Evolutionary conservation across 1,284 basidiomycete species (phyloP), one percentile per base, ranked within the genome.

Genomic region (Wolfiporia cocos): DNA sequence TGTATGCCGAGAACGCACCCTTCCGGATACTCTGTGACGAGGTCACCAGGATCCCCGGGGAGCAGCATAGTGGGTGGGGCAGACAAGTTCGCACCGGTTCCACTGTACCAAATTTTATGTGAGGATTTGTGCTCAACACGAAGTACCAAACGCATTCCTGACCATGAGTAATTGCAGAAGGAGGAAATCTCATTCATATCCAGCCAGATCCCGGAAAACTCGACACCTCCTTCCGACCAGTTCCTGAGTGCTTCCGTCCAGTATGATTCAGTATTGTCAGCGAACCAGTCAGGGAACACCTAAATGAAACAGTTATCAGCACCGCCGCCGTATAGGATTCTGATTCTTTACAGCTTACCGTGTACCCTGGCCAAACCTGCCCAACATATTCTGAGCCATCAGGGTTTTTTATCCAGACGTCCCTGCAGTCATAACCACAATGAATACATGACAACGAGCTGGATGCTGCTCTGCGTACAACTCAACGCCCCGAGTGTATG

Each of bases 161-260:
- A 78, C 80, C 81, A 84, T 23, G 78, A 79, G 20, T 73, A 68
- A 39, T 71, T 66, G 55, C 80, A 83, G 58, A 84, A 83, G 2
- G 78, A 81, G 26, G 72, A 73, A 7, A 71, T 67, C 49, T 85
- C 82, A 41, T 85, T 84, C 80, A 86, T 85, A 57, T 88, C 86
- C 0, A 86, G 67, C 86, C 86, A 88, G 38, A 86, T 74, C 3
- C 83, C 82, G 26, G 75, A 75, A 52, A 78, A 81, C 29, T 73
- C 67, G 15, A 86, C 69, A 1, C 78, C 79, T 3, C 65, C 53
- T n/a, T 64, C 49, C 9, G 67, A 72, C 78, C 80, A 85, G 55
- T 86, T 85, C 32, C 24, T 37, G 20, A 61, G 46, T 9, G 54
- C 55, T 36, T 59, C 57, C 1, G 55, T 55, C 58, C 58, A 60